These are phyloP conservation scores for Sphagnum contortum DNA, from an alignment of 225 moss, liverwort and hornwort genomes.

Conservation along the genomic window DNA sequence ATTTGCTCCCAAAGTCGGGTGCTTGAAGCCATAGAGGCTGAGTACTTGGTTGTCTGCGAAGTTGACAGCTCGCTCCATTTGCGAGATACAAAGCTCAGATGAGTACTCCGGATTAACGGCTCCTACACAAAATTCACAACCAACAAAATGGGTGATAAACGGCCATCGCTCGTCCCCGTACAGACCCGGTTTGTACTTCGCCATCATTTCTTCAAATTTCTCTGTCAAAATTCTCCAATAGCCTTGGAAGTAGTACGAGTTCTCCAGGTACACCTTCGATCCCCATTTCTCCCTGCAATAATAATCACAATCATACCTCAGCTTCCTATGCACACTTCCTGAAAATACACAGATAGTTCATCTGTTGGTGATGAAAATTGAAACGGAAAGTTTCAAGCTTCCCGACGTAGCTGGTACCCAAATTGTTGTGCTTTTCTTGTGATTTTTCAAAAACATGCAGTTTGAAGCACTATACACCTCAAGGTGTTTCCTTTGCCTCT, in stretches of 20 bases:
- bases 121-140: slow-evolving; percentile 87
- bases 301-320: no score
- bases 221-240: slow-evolving; percentile 74
- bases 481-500: no score
- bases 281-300: slow-evolving; percentile 23
- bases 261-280: slow-evolving; percentile 62
- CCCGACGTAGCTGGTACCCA: no score
- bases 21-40: no score
- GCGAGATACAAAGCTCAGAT: slow-evolving; percentile 51
- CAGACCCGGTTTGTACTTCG: slow-evolving; percentile 54
- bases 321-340: no score
- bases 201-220: slow-evolving; percentile 76
- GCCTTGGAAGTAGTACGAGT: slow-evolving; percentile 79
- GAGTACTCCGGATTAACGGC: slow-evolving; percentile 65
- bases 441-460: no score
- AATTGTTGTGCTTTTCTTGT: no score
- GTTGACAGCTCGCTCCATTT: slow-evolving; percentile 91
- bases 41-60: slow-evolving; percentile 82
- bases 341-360: no score
- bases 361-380: no score
- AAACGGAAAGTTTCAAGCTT: no score
- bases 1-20: no score
- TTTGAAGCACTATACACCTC: no score
- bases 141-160: slow-evolving; percentile 86
- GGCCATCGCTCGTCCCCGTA: slow-evolving; percentile 86